Base-by-base conservation (phyloP, 495 filamentous ascomycete species). In the Umbilicaria muhlenbergii region DNA sequence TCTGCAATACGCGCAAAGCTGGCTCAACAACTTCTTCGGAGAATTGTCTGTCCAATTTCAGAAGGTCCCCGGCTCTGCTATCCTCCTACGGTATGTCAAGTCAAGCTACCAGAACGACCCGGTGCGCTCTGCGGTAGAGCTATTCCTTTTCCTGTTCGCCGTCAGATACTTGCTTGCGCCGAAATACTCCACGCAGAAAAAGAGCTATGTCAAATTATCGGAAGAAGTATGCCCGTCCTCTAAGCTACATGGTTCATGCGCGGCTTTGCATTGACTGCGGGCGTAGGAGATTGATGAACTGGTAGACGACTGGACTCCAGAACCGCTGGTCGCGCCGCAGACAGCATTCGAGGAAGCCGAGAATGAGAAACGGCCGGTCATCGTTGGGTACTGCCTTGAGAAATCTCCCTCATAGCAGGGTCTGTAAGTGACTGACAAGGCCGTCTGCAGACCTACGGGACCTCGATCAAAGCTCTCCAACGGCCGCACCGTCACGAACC, bases 61-160 rank as follows among this genome's bases (percentile, higher is more conserved):
- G 46, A 82, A 80, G 52, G 67, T 98, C 41, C 91, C 91, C 34
- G 91, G 91, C 36, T 94, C 87, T 15, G 82, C 91, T 16, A 94
- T 99, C 50, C 70, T 95, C 51, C 74, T 94, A 42, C 82, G 91
- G 45, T 99, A 99, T 56, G 81, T 99, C 50, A 83, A 83, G 58
- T 91, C 84, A 32, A 94, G 86, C 56, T 96, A 99, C 64, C 91
- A 96, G 64, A 81, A 99, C 61, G 91, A 99, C 45, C 91, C 91
- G 11, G 74, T 96, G 43, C 80, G 91, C 16, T 91, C 82, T 18
- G 86, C 87, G 1, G 83, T 99, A 50, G 91, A 99, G 60, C 67
- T 99, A 33, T 79, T 96, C 43, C 75, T 99, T 39, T 86, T 99
- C 49, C 74, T 99, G 39, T 99, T 99, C 64, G 89, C 88, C 40